Conservation (phyloP, 2,329 filamentous ascomycete genomes). For the Colletotrichum karsti region DNA sequence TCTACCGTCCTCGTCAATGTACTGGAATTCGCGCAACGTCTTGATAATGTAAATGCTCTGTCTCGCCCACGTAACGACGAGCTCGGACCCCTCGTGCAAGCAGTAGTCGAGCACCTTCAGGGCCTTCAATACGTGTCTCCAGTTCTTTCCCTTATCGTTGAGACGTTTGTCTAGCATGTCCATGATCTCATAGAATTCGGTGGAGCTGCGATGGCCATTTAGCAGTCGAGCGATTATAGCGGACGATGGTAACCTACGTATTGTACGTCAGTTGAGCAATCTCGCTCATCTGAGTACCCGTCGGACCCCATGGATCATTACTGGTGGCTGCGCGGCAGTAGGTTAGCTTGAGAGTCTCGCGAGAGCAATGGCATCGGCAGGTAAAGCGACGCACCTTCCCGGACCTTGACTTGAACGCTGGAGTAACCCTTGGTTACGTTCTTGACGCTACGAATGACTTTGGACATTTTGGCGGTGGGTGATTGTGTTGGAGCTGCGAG, state of each 20-base stretch:
- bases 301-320: slow-evolving; percentile 98
- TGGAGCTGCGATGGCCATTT: slow-evolving; percentile 67
- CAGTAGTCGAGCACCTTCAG: slow-evolving; percentile 98
- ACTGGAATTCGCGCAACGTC: slow-evolving; percentile 95
- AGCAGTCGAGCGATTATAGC: not conserved
- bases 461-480: slow-evolving; percentile 75
- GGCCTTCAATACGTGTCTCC: slow-evolving; percentile 97
- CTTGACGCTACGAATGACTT: slow-evolving; percentile 96
- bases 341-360: slow-evolving; percentile 35
- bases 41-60: slow-evolving; percentile 99
- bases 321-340: slow-evolving; percentile 78
- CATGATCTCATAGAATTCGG: slow-evolving; percentile 99
- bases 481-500: not conserved
- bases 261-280: slow-evolving; percentile 98
- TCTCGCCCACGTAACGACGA: slow-evolving; percentile 96
- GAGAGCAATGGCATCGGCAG: not conserved
- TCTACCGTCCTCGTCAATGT: slow-evolving; percentile 92
- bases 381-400: slow-evolving; percentile 77
- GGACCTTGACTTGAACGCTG: slow-evolving; percentile 94
- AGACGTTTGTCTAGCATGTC: slow-evolving; percentile 99
- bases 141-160: slow-evolving; percentile 99
- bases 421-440: slow-evolving; percentile 99
- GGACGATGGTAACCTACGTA: slow-evolving; percentile 71
- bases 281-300: slow-evolving; percentile 97
- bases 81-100: slow-evolving; percentile 94